These are phyloP conservation scores for Ascocoryne sarcoides DNA, from an alignment of 2,329 filamentous ascomycete genomes.

Conservation along the genomic window DNA sequence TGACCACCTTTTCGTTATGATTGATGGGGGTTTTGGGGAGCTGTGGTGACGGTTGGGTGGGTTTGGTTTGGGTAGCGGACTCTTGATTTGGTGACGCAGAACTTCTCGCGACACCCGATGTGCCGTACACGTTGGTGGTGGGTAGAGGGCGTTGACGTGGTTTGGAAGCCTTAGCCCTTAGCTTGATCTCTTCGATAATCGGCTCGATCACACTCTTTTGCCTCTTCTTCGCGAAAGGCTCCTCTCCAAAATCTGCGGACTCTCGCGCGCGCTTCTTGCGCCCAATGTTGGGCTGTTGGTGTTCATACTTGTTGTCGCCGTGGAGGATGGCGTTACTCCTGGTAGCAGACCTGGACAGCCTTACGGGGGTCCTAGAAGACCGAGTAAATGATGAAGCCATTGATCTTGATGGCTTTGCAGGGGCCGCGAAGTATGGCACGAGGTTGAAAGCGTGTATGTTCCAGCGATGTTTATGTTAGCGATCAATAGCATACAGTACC, in stretches of 20 bases:
- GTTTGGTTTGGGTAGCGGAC: constrained; percentile 11
- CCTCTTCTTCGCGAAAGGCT: constrained; percentile 39
- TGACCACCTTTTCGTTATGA: constrained; percentile 49
- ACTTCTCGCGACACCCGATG: constrained; percentile 7
- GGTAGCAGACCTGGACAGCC: constrained; percentile 28
- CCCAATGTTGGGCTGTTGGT: constrained; percentile 23
- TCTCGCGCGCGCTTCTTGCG: constrained; percentile 13
- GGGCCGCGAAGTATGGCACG: constrained; percentile 17
- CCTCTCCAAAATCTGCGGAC: constrained; percentile 32
- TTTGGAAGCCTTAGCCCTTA: constrained; percentile 23
- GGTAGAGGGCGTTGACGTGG: constrained; percentile 15
- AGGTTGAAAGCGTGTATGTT: not conserved
- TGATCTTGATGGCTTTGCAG: constrained; percentile 27
- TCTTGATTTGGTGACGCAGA: constrained; percentile 13
- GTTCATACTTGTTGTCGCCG: constrained; percentile 24
- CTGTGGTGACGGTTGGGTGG: constrained; percentile 22
- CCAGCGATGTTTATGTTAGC: constrained; percentile 3
- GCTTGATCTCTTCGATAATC: no score
- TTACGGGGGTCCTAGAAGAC: constrained; percentile 42
- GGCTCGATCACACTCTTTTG: constrained; percentile 45
- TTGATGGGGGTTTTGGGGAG: constrained; percentile 27
- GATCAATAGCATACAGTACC: not conserved
- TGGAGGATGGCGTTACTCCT: constrained; percentile 25
- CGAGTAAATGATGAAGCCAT: constrained; percentile 44
- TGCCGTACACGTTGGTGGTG: constrained; percentile 9